Evolutionary conservation across 306 rosid genomes (phyloP), one percentile per base, ranked within the genome.

Genomic region (Crotalaria pallida): DNA sequence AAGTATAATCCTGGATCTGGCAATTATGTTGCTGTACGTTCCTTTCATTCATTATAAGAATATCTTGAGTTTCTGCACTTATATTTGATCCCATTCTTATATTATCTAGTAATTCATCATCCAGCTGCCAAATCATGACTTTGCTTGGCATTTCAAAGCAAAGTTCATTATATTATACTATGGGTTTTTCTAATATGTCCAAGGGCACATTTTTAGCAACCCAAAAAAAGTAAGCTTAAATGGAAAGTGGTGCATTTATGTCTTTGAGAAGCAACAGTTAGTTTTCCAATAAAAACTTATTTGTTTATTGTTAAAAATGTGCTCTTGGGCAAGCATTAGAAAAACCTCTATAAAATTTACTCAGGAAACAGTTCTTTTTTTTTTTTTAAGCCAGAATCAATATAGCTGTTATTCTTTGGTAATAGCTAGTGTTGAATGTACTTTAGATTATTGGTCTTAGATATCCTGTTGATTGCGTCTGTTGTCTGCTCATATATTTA

Each of bases 1-100:
- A 91, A 94, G 77, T 94, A 88, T 80, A 94, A 94, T 81, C 99
- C 99, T 77, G 96, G 99, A 80, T 91, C 97, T 4, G 80, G 97
- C 79, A 72, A 90, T 87, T 76, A 81, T 75, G 89, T 94, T 75
- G 97, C 97, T 38, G 99, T 94, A 88, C 67, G 88, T 50, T 26
- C 75, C 76, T 78, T 81, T 67, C 62, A 15, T 72, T 21, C 50
- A 52, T 79, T 69, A 67, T 51, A 70, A 69, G 65, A 69, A 59
- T 33, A 40, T 69, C 22, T 27, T 4, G 18, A 69, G 47, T 64
- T 24, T 12, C 62, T 69, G 69, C 71, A 29, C 61, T 38, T 36
- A 68, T 43, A 16, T 64, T 58, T 73, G 56, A 47, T 72, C 69
- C 38, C 47, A 33, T 40, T 22, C 29, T 4, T 53, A 66, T 72